A percentile compares a stretch with the other conserved stretches of the same genome.
These are phyloP conservation scores for Dorcoceras hygrometricum DNA, from an alignment of 257 asterid genomes.

Conservation along the genomic window DNA sequence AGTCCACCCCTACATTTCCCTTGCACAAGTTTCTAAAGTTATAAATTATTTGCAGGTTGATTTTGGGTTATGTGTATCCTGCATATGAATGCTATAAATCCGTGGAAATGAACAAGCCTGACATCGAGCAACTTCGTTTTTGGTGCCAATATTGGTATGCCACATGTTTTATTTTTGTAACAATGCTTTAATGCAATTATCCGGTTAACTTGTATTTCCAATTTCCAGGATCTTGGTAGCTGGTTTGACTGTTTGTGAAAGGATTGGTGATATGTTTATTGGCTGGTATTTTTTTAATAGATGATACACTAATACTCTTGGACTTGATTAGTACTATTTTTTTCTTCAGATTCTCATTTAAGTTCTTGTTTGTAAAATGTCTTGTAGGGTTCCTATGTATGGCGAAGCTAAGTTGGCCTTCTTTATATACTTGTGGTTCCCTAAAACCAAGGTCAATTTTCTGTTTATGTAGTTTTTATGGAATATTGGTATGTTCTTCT, in stretches of 20 bases:
- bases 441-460: conserved; percentile 77
- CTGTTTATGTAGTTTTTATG: not conserved
- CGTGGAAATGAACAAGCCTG: conserved; percentile 89
- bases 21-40: conserved; percentile 20
- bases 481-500: conserved; percentile 16
- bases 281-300: conserved; percentile 60
- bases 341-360: not conserved
- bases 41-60: conserved; percentile 50
- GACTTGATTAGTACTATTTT: not conserved
- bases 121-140: conserved; percentile 79
- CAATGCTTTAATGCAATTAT: conserved; percentile 21
- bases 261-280: conserved; percentile 73
- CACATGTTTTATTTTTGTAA: conserved; percentile 1
- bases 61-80: conserved; percentile 90
- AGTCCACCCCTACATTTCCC: not conserved
- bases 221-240: conserved; percentile 80
- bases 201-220: conserved; percentile 9
- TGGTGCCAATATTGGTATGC: conserved; percentile 96
- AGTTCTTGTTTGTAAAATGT: conserved; percentile 13
- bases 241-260: conserved; percentile 69
- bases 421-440: conserved; percentile 90
- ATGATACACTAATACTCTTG: not conserved
- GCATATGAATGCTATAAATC: conserved; percentile 86
- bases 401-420: conserved; percentile 98
- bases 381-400: conserved; percentile 88